Conservation (phyloP, 1,284 basidiomycete genomes). For the Pulveroboletus sp. region DNA sequence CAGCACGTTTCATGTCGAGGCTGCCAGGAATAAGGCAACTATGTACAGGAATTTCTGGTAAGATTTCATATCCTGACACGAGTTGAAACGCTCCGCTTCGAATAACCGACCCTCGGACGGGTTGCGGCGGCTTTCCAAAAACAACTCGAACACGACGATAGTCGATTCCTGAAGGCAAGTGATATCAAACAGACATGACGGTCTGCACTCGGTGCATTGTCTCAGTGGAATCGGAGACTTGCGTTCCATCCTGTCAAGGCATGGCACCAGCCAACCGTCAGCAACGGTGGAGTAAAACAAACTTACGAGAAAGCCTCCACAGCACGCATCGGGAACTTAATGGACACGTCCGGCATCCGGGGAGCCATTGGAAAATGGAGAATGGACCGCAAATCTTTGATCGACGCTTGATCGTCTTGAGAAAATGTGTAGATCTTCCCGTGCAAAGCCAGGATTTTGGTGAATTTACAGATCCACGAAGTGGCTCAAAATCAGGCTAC, state of each 20-base stretch:
- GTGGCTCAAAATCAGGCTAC: not conserved
- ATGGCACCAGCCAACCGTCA: not conserved
- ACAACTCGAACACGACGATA: not conserved
- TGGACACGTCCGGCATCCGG: not conserved
- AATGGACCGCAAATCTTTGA: constrained; percentile 13
- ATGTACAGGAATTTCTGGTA: not conserved
- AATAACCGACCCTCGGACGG: constrained; percentile 2
- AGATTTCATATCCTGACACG: constrained; percentile 19
- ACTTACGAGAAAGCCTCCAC: not conserved
- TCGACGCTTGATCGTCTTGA: constrained; percentile 15
- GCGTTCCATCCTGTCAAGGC: not conserved
- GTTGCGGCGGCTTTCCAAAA: not conserved
- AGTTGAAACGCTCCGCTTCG: constrained; percentile 16
- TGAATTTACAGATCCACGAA: not conserved
- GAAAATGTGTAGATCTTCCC: constrained; percentile 1
- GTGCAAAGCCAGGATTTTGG: not conserved
- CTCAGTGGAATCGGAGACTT: not conserved
- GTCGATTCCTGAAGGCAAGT: not conserved
- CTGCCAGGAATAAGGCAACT: constrained; percentile 5
- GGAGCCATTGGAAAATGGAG: not conserved
- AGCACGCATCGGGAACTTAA: constrained; percentile 3
- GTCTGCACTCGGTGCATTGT: not conserved
- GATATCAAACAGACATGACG: not conserved
- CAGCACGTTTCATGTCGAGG: too few species aligned
- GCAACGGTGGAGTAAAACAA: not conserved